These are phyloP conservation scores for Vigna nakashimae DNA, from an alignment of 306 rosid species.

Conservation along the genomic window DNA sequence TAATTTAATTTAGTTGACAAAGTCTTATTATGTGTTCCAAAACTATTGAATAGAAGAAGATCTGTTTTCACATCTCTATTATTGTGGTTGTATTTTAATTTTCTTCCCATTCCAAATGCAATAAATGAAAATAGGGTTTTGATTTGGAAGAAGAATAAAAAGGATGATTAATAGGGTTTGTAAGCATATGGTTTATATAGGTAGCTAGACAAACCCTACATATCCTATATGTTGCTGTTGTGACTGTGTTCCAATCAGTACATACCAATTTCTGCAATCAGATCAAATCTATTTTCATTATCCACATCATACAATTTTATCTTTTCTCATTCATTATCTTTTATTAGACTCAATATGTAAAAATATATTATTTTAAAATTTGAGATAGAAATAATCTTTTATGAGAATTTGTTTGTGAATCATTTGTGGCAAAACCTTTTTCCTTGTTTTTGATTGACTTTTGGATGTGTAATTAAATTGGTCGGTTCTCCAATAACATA, in stretches of 20 bases:
- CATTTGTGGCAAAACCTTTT: not conserved
- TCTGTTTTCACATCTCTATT: no score
- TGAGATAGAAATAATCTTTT: no score
- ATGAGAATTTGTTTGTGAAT: no score
- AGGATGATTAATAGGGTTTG: conserved; percentile 43
- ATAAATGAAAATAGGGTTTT: not conserved
- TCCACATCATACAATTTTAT: conserved; percentile 57
- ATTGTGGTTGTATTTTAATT: no score
- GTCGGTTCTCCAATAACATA: conserved; percentile 34
- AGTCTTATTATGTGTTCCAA: no score
- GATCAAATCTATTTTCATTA: conserved; percentile 32
- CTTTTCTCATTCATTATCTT: conserved; percentile 28
- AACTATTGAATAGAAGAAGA: no score
- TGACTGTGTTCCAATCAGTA: conserved; percentile 32
- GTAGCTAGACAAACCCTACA: conserved; percentile 38
- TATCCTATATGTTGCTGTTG: conserved; percentile 34
- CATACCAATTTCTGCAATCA: conserved; percentile 28
- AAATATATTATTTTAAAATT: no score
- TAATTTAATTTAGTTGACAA: no score
- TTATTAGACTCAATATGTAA: no score
- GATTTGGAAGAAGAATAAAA: conserved; percentile 38
- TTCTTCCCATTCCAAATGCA: no score
- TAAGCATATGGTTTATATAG: conserved; percentile 22
- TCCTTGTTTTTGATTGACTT: not conserved
- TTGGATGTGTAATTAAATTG: conserved; percentile 17